Conservation (phyloP, 352 stramenopile species). For the Pythium sukuiense region DNA sequence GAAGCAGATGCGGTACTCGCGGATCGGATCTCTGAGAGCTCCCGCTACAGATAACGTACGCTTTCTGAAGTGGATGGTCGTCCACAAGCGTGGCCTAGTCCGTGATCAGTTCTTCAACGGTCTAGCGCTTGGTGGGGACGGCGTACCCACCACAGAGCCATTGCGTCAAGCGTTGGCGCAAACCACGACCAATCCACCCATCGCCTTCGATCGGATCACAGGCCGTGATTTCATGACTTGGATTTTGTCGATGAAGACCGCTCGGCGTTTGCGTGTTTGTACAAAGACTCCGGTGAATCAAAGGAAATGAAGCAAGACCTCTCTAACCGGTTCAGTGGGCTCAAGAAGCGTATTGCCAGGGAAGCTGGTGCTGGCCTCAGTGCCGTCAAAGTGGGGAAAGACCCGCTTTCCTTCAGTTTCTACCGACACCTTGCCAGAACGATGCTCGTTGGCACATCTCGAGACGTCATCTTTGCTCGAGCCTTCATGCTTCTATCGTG, state of each 20-base stretch:
- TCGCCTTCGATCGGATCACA: constrained; percentile 18
- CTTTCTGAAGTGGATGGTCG: background rate
- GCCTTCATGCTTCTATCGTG: too few relatives aligned
- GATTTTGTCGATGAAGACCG: constrained; percentile 22
- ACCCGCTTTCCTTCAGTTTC: constrained; percentile 17
- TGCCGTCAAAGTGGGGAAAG: constrained; percentile 15
- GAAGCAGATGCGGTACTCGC: background rate
- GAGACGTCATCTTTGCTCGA: too few relatives aligned
- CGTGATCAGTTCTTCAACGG: background rate
- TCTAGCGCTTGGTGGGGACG: too few relatives aligned
- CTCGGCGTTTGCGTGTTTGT: constrained; percentile 16
- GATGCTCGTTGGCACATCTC: too few relatives aligned
- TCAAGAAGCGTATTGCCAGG: constrained; percentile 8
- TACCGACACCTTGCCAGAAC: too few relatives aligned
- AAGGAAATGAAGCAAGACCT: background rate
- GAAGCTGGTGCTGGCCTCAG: background rate
- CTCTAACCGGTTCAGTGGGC: constrained; percentile 13
- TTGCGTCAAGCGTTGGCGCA: background rate
- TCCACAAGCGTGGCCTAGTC: background rate
- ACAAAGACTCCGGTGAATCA: constrained; percentile 3
- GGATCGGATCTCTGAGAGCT: background rate
- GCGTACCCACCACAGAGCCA: background rate
- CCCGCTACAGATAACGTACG: background rate
- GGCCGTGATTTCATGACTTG: constrained; percentile 20
- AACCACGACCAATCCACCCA: constrained; percentile 6